phyloP scores from a whole-genome alignment of 176 grass and related monocot genomes.

The Dendrocalamus sinicus region DNA sequence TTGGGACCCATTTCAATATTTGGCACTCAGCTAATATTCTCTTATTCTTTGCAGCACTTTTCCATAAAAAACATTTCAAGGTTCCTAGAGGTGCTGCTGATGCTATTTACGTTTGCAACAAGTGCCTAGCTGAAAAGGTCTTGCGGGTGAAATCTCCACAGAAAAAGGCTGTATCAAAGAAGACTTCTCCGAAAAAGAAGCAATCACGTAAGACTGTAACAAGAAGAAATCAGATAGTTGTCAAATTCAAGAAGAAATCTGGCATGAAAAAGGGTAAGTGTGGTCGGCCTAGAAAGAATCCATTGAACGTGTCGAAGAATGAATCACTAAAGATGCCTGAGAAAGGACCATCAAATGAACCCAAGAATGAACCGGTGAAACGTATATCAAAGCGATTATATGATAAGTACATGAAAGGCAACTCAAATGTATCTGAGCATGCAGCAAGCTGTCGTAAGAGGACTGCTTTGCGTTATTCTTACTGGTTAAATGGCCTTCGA shows the following conservation, averaged over 20 bases:
- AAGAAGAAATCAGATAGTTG: slow-evolving; percentile 56
- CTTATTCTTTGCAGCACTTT: slow-evolving; percentile 70
- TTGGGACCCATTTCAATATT: not conserved
- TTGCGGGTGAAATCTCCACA: slow-evolving; percentile 47
- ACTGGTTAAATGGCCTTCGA: slow-evolving; percentile 90
- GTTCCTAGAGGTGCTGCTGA: slow-evolving; percentile 63
- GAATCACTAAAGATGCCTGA: slow-evolving; percentile 26
- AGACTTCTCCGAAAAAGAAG: slow-evolving; percentile 49
- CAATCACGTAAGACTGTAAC: slow-evolving; percentile 45
- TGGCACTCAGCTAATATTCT: slow-evolving; percentile 49
- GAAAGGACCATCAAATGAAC: slow-evolving; percentile 36
- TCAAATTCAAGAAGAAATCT: slow-evolving; percentile 61
- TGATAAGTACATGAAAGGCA: slow-evolving; percentile 60
- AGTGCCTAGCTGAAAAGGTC: slow-evolving; percentile 70
- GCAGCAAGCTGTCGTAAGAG: slow-evolving; percentile 59
- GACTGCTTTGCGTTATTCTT: slow-evolving; percentile 70
- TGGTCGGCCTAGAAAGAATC: slow-evolving; percentile 48
- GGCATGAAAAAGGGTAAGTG: slow-evolving; percentile 55
- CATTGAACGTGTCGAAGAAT: slow-evolving; percentile 22
- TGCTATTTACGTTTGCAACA: slow-evolving; percentile 73
- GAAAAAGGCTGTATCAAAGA: slow-evolving; percentile 55
- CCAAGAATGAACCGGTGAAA: slow-evolving; percentile 44
- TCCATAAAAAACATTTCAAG: slow-evolving; percentile 95
- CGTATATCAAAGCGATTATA: slow-evolving; percentile 61
- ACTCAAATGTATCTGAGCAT: slow-evolving; percentile 46